Evolutionary conservation across 768 basidiomycete species (phyloP), one percentile per base, ranked within the genome.

Genomic region (Gautieria morchelliformis): DNA sequence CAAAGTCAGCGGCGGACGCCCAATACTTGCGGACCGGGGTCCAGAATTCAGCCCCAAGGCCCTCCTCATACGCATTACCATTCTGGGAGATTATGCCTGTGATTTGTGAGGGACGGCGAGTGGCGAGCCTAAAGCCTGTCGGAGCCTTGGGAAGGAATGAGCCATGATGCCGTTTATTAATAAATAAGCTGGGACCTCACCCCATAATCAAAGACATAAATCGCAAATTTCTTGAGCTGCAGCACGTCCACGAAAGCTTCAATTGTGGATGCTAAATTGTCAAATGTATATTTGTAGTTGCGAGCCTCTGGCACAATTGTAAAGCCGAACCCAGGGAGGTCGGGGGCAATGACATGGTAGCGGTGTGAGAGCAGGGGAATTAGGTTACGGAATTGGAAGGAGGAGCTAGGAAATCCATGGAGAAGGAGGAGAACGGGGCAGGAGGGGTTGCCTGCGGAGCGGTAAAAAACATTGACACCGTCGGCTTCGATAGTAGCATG

Each of bases 141-240:
- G 46, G 61, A 20, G 47, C 65, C 12, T 57, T 59, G 0, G 67
- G 69, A 4, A 65, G 15, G 27, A 15, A 20, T 30, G 22, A 2
- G 27, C 15, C 12, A n/a, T 14, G 3, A 17, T 20, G 10, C 12
- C 14, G 4, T 39, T 5, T 49, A 12, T 22, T 12, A n/a, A 44
- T 41, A 20, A n/a, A 44, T 41, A 20, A 8, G 47, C 46, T 5
- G 33, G 39, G n/a, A 47, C 52, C 66, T 30, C 17, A 69, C 73
- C 62, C 78, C 78, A 55, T 79, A 79, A 60, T 79, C 78, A 58
- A 79, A 79, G 35, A 76, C 68, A 62, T 80, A 80, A 5, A 77
- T 63, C 1, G 71, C 71, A 55, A 74, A 77, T 39, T 68, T 69
- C n/a, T 56, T 62, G 58, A 79, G 63, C 7, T 61, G 55, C 2